Evolutionary conservation across 148 eudicot genomes (phyloP).

Genomic region (Vaccinium myrtillus): DNA sequence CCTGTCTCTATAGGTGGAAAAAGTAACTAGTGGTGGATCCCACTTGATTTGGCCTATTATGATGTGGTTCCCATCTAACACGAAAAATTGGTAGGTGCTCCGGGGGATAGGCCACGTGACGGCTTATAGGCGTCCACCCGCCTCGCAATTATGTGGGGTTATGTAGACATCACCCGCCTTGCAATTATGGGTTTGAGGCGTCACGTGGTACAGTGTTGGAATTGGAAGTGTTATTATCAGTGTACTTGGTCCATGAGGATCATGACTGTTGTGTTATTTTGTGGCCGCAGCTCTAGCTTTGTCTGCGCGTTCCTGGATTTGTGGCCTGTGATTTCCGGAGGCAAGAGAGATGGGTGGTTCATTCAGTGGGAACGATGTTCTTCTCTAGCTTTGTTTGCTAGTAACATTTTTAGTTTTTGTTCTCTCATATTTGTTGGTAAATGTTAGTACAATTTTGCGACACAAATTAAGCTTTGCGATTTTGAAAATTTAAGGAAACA

Average conservation of each 20-base stretch:
- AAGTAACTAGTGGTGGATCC: constrained; percentile 11
- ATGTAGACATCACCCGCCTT: not conserved
- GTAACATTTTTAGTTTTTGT: not conserved
- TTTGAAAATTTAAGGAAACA: not conserved
- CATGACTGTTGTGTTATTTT: not conserved
- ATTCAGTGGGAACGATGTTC: not conserved
- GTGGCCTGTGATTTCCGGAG: not conserved
- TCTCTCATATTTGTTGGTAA: not conserved
- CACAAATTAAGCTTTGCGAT: not conserved
- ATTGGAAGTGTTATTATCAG: not conserved
- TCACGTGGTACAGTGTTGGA: not conserved
- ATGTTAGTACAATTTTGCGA: not conserved
- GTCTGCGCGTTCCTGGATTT: not conserved
- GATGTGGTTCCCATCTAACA: not conserved
- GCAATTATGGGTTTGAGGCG: not conserved
- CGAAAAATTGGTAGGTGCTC: not conserved
- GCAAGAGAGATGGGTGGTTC: not conserved
- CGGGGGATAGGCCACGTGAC: too few relatives aligned
- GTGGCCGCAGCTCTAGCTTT: not conserved
- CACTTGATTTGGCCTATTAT: constrained; percentile 7
- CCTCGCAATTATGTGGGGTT: not conserved
- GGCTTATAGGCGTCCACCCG: not conserved
- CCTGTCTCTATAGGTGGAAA: not conserved
- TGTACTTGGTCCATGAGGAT: not conserved
- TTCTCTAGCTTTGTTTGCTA: not conserved